These are phyloP conservation scores for Centella asiatica DNA, from an alignment of 129 eudicot species.

Conservation along the genomic window DNA sequence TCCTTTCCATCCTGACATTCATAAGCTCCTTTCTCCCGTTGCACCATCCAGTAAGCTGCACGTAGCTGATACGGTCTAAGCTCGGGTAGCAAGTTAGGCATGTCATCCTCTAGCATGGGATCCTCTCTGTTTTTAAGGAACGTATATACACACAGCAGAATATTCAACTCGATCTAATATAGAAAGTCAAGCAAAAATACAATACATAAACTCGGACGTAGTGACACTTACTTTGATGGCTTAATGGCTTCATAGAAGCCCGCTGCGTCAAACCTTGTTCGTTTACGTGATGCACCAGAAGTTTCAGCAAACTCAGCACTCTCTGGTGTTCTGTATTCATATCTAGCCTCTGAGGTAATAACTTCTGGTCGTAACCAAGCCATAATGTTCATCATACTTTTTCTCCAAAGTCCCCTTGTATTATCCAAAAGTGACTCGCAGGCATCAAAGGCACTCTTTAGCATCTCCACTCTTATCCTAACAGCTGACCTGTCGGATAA, in stretches of 20 bases:
- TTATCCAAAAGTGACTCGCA: conserved; percentile 64
- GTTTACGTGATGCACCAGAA: conserved; percentile 28
- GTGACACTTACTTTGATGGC: conserved; percentile 84
- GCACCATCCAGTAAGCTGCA: conserved; percentile 96
- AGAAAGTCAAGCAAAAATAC: not conserved
- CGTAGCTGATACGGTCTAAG: conserved; percentile 95
- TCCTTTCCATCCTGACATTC: conserved; percentile 26
- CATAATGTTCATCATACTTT: conserved; percentile 86
- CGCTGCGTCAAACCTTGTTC: conserved; percentile 54
- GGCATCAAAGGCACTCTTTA: conserved; percentile 51
- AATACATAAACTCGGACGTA: not conserved
- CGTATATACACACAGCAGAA: not conserved
- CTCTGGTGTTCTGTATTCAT: conserved; percentile 36
- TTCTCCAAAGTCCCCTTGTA: conserved; percentile 67
- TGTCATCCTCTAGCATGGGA: conserved; percentile 58
- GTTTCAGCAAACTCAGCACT: conserved; percentile 28
- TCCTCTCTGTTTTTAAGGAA: conserved; percentile 39
- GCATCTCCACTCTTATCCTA: conserved; percentile 64
- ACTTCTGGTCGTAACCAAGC: conserved; percentile 95
- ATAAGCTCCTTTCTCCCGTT: conserved; percentile 61
- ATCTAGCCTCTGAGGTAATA: conserved; percentile 74
- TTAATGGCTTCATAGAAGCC: conserved; percentile 93
- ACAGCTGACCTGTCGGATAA: conserved; percentile 35
- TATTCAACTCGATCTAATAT: not conserved
- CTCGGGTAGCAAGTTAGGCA: conserved; percentile 81